Percentiles rank a stretch among this genome's conserved stretches.
These are phyloP conservation scores for Xanthoconium purpureum DNA, from an alignment of 768 basidiomycete genomes.

Conservation along the genomic window DNA sequence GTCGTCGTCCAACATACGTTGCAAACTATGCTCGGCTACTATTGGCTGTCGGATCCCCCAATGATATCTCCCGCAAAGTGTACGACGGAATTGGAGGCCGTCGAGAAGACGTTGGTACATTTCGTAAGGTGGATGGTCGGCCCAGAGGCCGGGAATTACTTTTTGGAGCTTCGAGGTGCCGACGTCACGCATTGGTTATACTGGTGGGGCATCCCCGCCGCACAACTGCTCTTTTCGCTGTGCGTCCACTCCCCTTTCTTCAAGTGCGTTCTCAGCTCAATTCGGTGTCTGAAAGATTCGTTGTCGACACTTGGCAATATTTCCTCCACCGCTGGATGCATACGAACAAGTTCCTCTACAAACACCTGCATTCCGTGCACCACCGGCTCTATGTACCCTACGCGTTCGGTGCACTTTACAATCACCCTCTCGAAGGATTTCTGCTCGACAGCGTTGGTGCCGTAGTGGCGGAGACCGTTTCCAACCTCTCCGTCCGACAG, in stretches of 20 bases:
- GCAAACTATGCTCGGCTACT: conserved; percentile 73
- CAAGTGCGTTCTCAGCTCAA: not conserved
- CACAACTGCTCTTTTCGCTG: conserved; percentile 79
- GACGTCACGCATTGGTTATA: conserved; percentile 65
- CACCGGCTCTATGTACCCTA: conserved; percentile 97
- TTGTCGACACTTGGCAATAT: conserved; percentile 98
- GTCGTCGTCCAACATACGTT: conserved; percentile 84
- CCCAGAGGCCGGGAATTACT: conserved; percentile 32
- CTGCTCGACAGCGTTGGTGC: conserved; percentile 84
- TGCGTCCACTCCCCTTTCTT: conserved; percentile 42
- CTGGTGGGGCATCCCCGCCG: conserved; percentile 87
- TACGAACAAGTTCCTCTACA: conserved; percentile 85
- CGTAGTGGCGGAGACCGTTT: conserved; percentile 64
- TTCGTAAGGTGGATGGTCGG: conserved; percentile 41
- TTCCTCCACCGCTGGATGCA: conserved; percentile 93
- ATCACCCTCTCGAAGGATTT: conserved; percentile 94
- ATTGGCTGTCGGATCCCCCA: conserved; percentile 56
- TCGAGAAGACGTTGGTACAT: conserved; percentile 40
- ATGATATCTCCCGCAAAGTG: conserved; percentile 35
- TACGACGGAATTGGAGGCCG: conserved; percentile 40
- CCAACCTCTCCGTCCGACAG: conserved; percentile 76
- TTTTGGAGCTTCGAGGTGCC: conserved; percentile 38
- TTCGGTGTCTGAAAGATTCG: conserved; percentile 53
- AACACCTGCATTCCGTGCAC: conserved; percentile 88
- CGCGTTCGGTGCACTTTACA: conserved; percentile 95